Base-by-base conservation (phyloP, 352 stramenopile genomes). In the Paralagenidium karlingii region DNA sequence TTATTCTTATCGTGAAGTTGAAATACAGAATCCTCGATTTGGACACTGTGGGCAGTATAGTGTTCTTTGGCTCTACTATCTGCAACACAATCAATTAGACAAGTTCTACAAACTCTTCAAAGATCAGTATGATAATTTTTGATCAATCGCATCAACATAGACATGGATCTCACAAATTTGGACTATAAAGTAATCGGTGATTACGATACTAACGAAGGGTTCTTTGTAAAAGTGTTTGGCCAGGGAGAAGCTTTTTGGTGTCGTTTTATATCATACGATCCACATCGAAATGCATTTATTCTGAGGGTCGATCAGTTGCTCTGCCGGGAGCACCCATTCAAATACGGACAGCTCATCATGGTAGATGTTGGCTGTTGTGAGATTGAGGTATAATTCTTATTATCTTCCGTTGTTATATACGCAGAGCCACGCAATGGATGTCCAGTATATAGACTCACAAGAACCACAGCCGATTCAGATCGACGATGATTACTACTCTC, bases 211-310 rank as follows among this genome's bases (percentile, higher is more conserved):
- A 44, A 44, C 26, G 38, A 44, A 25, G 38, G 38, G 24, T 44
- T 44, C 38, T 44, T 44, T 44, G 38, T 44, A 34, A 44, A 44
- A 44, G 38, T 44, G 36, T 44, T 34, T 22, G 38, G 38, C 24
- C 26, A 34, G 22, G 38, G 38, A 44, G 38, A 44, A 44, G 36
- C 38, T 15, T 44, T 44, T 20, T 44, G 24, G 38, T 44, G 38
- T 20, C 38, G 38, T 44, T 44, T 44, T 28, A 44, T 44, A 44
- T 44, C 38, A 34, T 44, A 44, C 36, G 38, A 44, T 44, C 38
- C 38, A 34, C 22, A 44, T 28, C 24, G 22, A 44, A 44, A 44
- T 44, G 38, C 38, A 20, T 34, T 44, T 34, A 16, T 44, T 44
- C 24, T 44, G 36, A 34, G 38, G 24, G 38, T 44, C 16, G 38